A percentile compares a stretch with the other conserved stretches of the same genome.
These are phyloP conservation scores for Warburgia ugandensis DNA, from an alignment of 164 flowering plant species.

Conservation along the genomic window DNA sequence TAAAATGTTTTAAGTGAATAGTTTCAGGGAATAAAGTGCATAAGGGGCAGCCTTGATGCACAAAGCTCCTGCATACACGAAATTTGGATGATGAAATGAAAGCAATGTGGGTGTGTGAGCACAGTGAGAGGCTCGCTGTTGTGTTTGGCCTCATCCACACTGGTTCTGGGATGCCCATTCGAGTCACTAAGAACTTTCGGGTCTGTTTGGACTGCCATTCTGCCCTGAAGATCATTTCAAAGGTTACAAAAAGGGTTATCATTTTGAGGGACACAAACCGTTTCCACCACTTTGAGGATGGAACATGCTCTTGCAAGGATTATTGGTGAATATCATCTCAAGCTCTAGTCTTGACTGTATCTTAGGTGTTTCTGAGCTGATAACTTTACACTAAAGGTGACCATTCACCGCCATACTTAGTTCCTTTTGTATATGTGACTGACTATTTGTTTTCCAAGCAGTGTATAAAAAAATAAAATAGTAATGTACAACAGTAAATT, in stretches of 20 bases:
- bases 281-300: slow-evolving; percentile 4
- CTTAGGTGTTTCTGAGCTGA: too few relatives aligned
- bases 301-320: slow-evolving; percentile 4
- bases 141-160: slow-evolving; percentile 4
- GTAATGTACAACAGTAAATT: too few relatives aligned
- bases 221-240: slow-evolving; percentile 6
- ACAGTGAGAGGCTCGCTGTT: slow-evolving; percentile 6
- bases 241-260: slow-evolving; percentile 1
- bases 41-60: too few relatives aligned
- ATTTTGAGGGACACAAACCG: slow-evolving; percentile 5
- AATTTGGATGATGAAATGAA: not conserved
- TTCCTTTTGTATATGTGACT: too few relatives aligned
- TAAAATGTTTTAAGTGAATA: too few relatives aligned
- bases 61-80: too few relatives aligned
- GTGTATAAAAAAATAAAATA: too few relatives aligned
- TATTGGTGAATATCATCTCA: slow-evolving; percentile 5
- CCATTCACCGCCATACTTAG: too few relatives aligned
- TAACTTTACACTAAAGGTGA: too few relatives aligned
- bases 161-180: slow-evolving; percentile 2
- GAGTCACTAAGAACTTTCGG: slow-evolving; percentile 5
- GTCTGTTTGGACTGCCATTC: slow-evolving; percentile 7
- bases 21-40: too few relatives aligned
- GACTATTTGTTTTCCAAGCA: too few relatives aligned
- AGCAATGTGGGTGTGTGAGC: slow-evolving; percentile 8
- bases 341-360: too few relatives aligned